Evolutionary conservation across 345 rosid genomes (phyloP).

Genomic region (Lenwebbia sp.): DNA sequence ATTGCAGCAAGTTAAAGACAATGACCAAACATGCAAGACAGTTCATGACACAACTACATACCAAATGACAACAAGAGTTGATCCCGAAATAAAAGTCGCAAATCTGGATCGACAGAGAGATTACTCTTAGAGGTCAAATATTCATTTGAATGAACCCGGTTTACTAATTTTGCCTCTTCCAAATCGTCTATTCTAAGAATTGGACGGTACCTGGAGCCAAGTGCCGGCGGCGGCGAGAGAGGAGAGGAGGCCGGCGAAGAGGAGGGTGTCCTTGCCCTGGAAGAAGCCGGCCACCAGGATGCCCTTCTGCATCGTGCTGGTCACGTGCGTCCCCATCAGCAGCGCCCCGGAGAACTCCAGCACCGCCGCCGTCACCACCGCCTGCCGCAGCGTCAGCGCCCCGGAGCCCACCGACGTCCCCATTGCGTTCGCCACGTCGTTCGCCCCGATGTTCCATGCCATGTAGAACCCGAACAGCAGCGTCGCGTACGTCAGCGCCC

Average conservation of each 20-base stretch:
- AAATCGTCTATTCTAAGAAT: background rate
- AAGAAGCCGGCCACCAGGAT: slow-evolving; percentile 80
- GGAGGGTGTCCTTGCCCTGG: slow-evolving; percentile 77
- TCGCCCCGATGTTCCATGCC: slow-evolving; percentile 99
- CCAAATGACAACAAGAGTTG: background rate
- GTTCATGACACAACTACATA: background rate
- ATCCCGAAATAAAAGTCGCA: no score
- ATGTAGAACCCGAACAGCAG: slow-evolving; percentile 85
- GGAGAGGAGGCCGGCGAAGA: slow-evolving; percentile 78
- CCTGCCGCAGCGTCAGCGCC: slow-evolving; percentile 71
- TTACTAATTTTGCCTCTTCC: background rate
- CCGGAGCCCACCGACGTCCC: slow-evolving; percentile 97
- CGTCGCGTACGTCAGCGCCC: slow-evolving; percentile 59
- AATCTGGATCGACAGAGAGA: no score
- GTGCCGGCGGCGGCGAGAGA: slow-evolving; percentile 91
- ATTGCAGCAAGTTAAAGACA: no score
- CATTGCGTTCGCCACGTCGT: slow-evolving; percentile 99
- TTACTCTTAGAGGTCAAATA: no score
- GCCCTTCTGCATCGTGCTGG: slow-evolving; percentile 97
- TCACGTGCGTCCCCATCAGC: slow-evolving; percentile 97
- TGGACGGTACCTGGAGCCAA: slow-evolving; percentile 80
- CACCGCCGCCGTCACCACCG: slow-evolving; percentile 79
- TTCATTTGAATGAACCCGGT: background rate
- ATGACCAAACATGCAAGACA: no score
- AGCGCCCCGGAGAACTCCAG: slow-evolving; percentile 94